These are phyloP conservation scores for Coemansia pectinata DNA, from an alignment of 192 early-diverging fungal species.

Conservation along the genomic window DNA sequence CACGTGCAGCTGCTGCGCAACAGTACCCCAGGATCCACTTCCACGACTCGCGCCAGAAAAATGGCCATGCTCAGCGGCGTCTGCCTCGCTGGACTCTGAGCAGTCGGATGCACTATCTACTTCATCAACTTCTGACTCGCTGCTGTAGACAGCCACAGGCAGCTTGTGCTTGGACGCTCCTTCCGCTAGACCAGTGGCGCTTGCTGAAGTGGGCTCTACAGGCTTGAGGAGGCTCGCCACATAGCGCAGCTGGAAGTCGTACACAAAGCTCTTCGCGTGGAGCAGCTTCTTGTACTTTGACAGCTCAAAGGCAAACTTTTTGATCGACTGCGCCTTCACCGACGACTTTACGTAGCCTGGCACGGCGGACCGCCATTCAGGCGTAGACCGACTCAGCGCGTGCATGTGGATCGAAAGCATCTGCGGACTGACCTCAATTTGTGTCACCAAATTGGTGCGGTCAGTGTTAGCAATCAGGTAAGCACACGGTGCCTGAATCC, in stretches of 20 bases:
- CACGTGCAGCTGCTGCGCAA: constrained; percentile 46
- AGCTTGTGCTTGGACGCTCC: neutral
- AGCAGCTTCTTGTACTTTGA: constrained; percentile 57
- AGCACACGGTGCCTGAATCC: constrained; percentile 39
- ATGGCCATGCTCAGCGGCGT: neutral
- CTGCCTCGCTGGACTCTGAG: constrained; percentile 22
- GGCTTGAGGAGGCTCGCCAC: constrained; percentile 35
- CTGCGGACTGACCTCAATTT: constrained; percentile 43
- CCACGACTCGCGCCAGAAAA: neutral
- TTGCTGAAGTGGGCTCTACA: neutral
- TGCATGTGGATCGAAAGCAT: constrained; percentile 54
- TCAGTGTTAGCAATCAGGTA: constrained; percentile 53
- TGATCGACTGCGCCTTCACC: constrained; percentile 42
- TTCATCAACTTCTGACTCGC: constrained; percentile 29
- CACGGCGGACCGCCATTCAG: constrained; percentile 53
- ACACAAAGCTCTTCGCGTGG: constrained; percentile 54
- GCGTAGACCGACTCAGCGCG: constrained; percentile 46
- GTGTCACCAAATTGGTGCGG: constrained; percentile 47
- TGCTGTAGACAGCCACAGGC: constrained; percentile 22
- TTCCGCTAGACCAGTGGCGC: neutral
- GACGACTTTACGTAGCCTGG: constrained; percentile 50
- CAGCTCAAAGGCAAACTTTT: constrained; percentile 52
- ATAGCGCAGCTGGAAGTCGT: constrained; percentile 59
- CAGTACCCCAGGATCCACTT: constrained; percentile 6
- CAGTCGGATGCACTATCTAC: constrained; percentile 7